Conservation (phyloP, 345 rosid genomes). For the Pistacia atlantica region DNA sequence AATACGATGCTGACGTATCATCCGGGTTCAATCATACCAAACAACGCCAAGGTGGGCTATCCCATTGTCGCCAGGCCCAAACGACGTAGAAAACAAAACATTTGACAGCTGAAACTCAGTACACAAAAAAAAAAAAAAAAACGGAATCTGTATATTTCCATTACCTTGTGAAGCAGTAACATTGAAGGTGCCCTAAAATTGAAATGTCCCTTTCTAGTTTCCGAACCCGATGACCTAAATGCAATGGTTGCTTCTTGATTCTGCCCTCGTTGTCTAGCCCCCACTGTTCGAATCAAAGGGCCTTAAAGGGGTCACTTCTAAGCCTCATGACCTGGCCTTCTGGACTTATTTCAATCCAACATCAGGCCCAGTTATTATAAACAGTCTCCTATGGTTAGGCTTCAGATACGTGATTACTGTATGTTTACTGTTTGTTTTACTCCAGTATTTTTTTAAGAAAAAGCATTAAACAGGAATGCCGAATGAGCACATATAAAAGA, state of each 20-base stretch:
- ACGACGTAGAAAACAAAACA: neutral
- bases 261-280: neutral
- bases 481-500: no score
- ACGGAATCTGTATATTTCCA: neutral
- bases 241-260: constrained; percentile 1
- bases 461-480: no score
- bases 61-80: neutral
- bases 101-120: neutral
- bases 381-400: neutral
- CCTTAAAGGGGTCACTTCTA: neutral
- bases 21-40: no score
- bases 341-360: constrained; percentile 10
- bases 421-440: neutral
- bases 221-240: constrained; percentile 16
- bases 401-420: neutral
- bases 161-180: neutral
- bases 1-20: no score
- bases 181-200: neutral
- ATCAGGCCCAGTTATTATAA: constrained; percentile 23
- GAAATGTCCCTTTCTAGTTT: constrained; percentile 13
- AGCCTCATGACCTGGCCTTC: neutral
- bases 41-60: neutral
- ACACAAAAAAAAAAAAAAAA: neutral
- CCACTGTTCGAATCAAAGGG: neutral
- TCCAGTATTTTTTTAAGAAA: neutral